Evolutionary conservation across 1,284 basidiomycete species (phyloP).

Genomic region (Neolentinus lepideus): DNA sequence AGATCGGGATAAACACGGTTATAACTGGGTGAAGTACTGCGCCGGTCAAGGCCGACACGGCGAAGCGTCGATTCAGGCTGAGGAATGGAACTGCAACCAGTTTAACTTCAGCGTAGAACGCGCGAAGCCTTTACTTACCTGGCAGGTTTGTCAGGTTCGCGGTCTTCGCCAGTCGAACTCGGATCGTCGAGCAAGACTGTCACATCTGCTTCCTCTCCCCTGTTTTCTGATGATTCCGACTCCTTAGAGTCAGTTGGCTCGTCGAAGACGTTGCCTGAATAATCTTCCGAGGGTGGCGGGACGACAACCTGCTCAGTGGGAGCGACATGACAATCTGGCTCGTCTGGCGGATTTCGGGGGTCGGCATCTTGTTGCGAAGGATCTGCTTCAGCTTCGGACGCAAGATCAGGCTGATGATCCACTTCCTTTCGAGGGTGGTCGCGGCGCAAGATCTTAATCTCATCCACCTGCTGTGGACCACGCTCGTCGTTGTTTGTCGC

Average conservation of each 20-base stretch:
- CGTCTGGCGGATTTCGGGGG: background rate
- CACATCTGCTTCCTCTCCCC: background rate
- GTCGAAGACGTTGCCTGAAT: background rate
- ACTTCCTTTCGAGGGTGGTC: too few relatives aligned
- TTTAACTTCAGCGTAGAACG: too few relatives aligned
- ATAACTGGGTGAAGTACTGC: background rate
- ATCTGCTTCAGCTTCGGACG: too few relatives aligned
- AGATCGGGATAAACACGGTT: background rate
- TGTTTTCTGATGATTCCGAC: background rate
- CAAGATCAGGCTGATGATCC: too few relatives aligned
- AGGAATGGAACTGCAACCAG: too few relatives aligned
- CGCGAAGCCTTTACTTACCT: background rate
- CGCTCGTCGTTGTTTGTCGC: too few relatives aligned
- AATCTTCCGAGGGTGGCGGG: background rate
- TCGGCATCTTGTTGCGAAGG: too few relatives aligned
- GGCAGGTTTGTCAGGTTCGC: background rate
- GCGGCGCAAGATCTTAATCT: too few relatives aligned
- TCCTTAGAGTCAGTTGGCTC: background rate
- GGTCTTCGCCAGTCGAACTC: too few relatives aligned
- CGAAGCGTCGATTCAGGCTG: too few relatives aligned
- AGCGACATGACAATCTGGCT: background rate
- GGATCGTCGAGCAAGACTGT: background rate
- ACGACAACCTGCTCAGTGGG: background rate
- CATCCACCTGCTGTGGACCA: too few relatives aligned
- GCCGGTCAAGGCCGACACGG: background rate